Base-by-base conservation (phyloP, 2,329 filamentous ascomycete species). In the Nigrospora osmanthi region DNA sequence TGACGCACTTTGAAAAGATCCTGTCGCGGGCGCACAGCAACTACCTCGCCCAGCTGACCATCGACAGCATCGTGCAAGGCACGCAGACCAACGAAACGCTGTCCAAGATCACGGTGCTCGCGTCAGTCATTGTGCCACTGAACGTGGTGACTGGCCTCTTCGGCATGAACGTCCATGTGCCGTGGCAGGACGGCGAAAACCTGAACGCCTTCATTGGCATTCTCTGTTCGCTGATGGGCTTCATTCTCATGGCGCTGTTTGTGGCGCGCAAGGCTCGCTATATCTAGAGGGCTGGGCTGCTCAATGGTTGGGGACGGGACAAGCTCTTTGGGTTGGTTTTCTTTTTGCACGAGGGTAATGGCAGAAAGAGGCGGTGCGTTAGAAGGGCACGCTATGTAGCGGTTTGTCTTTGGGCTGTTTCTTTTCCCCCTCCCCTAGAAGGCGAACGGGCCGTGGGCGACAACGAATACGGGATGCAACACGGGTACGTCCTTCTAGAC, bases 1-100 rank as follows among this genome's bases (percentile, higher is more conserved):
- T 98, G 56, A 82, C 82, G 1, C 93, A 98, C 63, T 96, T 95
- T 55, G 93, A 98, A 65, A 97, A 97, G 75, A 96, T 98, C 77
- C 77, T 98, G 41, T 90, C 86, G 28, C 85, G 93, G 17, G 87
- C 87, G 2, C 93, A 98, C 70, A 88, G 86, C 71, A 98, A 97
- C 65, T 97, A 98, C 61, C 77, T 98, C 34, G 91, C 93, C 1
- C 93, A 96, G 61, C 80, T 97, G 50, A 91, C 86, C 35, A 90
- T 97, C 56, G 89, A 94, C 64, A 91, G 87, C 65, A 87, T 95
- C 57, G 81, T 85, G 1, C 83, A 95, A 63, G 90, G 90, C 23
- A 95, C 90, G 48, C 77, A 83, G 53, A 89, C 89, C 44, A 97
- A 97, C 69, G 80, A 85, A 52, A 85, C 91, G 7, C 78, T 98